These are phyloP conservation scores for Isabelozyma heimii DNA, from an alignment of 805 yeast species.

Conservation along the genomic window DNA sequence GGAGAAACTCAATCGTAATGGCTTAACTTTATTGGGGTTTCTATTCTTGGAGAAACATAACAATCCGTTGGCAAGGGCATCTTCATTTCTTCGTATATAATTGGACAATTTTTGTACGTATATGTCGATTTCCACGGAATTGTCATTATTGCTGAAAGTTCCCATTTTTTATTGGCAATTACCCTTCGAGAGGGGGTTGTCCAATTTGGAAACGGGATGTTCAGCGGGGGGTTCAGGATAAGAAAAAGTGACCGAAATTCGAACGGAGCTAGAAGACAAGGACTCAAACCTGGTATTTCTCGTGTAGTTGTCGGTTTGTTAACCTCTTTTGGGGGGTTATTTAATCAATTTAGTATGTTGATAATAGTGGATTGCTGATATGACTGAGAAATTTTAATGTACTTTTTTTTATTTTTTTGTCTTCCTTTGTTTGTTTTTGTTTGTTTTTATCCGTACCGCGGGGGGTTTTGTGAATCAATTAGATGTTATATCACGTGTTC, in stretches of 20 bases:
- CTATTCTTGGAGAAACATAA: slow-evolving; percentile 47
- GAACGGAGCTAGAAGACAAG: neutral
- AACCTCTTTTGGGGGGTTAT: neutral
- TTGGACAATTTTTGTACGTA: slow-evolving; percentile 53
- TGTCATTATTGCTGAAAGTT: slow-evolving; percentile 25
- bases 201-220: slow-evolving; percentile 1
- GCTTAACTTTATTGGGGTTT: slow-evolving; percentile 35
- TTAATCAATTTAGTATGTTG: neutral
- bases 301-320: neutral
- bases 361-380: neutral
- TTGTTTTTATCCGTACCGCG: neutral
- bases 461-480: neutral
- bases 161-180: slow-evolving; percentile 1
- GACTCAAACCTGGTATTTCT: neutral
- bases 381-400: neutral
- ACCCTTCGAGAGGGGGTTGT: neutral
- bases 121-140: slow-evolving; percentile 53
- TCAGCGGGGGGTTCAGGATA: slow-evolving; percentile 8
- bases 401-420: neutral
- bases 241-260: neutral
- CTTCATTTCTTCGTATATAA: slow-evolving; percentile 54
- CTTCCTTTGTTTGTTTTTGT: neutral
- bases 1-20: slow-evolving; percentile 56
- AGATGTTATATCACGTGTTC: neutral
- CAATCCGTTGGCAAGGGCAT: slow-evolving; percentile 57